Conservation (phyloP, 169 alveolate genomes). For the Miamiensis avidus region DNA sequence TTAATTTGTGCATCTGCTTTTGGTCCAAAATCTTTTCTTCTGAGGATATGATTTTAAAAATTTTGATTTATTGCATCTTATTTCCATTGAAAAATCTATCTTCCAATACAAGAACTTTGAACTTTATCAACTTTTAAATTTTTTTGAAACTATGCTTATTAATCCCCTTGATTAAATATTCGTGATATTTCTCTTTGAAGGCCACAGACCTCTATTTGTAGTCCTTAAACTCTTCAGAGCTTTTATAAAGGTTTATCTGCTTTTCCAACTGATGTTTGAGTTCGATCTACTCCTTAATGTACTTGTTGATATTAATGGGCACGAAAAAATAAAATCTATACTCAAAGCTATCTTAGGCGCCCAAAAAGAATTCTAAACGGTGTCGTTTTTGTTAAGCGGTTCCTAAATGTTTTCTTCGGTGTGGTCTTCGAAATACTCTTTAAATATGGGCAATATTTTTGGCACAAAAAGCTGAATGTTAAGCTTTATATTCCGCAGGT, state of each 20-base stretch:
- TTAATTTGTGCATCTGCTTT: neutral
- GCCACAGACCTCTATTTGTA: neutral
- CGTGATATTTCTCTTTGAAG: neutral
- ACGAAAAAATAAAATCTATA: constrained; percentile 26
- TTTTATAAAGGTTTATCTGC: no score
- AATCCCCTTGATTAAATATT: neutral
- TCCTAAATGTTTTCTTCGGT: constrained; percentile 12
- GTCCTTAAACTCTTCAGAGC: neutral
- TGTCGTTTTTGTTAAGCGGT: neutral
- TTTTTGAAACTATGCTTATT: neutral
- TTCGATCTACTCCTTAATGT: neutral
- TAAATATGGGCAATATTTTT: constrained; percentile 10
- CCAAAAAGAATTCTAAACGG: neutral
- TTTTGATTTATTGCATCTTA: no score
- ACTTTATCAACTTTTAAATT: neutral
- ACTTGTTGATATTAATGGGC: constrained; percentile 4
- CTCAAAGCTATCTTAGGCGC: neutral
- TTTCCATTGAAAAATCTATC: neutral
- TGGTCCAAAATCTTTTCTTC: neutral
- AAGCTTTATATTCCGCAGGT: constrained; percentile 1
- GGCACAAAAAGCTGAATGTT: constrained; percentile 39
- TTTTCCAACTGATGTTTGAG: no score
- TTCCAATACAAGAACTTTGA: neutral
- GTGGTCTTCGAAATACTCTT: constrained; percentile 32
- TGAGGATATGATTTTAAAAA: no score